These are phyloP conservation scores for Gomphus sp. DNA, from an alignment of 1,284 basidiomycete genomes.

Conservation along the genomic window DNA sequence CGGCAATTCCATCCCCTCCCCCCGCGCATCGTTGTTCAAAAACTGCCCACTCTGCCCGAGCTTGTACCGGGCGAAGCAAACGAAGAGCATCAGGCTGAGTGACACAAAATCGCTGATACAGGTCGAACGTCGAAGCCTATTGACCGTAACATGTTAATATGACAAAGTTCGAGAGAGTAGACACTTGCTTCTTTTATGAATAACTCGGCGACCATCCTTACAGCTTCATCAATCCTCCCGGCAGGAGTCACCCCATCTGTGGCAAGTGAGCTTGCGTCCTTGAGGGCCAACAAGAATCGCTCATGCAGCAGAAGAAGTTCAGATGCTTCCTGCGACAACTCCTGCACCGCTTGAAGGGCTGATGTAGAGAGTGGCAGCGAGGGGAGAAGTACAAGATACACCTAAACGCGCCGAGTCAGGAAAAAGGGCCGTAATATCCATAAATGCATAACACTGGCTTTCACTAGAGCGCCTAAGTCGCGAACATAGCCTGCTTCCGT, in stretches of 20 bases:
- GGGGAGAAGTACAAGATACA: constrained; percentile 22
- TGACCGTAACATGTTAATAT: constrained; percentile 12
- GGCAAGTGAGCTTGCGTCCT: constrained; percentile 38
- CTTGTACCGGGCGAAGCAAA: constrained; percentile 55
- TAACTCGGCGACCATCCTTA: constrained; percentile 48
- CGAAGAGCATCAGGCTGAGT: constrained; percentile 75
- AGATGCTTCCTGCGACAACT: constrained; percentile 56
- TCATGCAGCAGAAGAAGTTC: constrained; percentile 72
- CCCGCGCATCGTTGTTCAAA: constrained; percentile 71
- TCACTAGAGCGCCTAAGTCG: constrained; percentile 69
- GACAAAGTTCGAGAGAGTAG: constrained; percentile 6
- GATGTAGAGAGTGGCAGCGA: constrained; percentile 30
- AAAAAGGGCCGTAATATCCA: background rate
- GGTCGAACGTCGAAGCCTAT: constrained; percentile 66
- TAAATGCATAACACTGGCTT: constrained; percentile 33
- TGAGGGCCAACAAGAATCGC: constrained; percentile 53
- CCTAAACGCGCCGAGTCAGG: constrained; percentile 15
- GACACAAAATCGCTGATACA: constrained; percentile 79
- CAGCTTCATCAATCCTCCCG: constrained; percentile 31
- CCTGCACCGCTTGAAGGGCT: constrained; percentile 46
- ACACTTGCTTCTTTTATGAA: constrained; percentile 57
- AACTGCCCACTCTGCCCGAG: constrained; percentile 65
- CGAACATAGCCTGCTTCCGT: constrained; percentile 77
- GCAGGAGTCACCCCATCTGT: background rate
- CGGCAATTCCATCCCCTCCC: constrained; percentile 21